Evolutionary conservation across 2,329 filamentous ascomycete species (phyloP), one percentile per base, ranked within the genome.

Genomic region (Diaporthe ilicicola): DNA sequence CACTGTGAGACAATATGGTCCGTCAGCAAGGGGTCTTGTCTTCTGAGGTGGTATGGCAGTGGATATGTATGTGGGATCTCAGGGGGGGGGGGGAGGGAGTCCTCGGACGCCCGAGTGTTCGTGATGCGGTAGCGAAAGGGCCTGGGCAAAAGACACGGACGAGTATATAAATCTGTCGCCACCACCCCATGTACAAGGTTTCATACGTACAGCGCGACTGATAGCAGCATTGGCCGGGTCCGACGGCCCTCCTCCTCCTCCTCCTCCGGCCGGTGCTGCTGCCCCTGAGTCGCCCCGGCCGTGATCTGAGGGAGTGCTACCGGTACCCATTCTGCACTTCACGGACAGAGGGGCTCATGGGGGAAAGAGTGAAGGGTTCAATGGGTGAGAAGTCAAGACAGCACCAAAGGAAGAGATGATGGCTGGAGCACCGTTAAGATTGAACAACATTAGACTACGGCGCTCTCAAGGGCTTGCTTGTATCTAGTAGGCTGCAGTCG

Each of bases 1-100:
- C 81, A 82, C 81, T 82, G 59, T 48, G 69, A 48, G 44, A 29
- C 34, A 17, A 50, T 54, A 50, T 54, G 37, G 44, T 13, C 42
- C 42, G 42, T 62, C 27, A 62, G 59, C 59, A 48, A 62, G 42
- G 59, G 51, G 51, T 54, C 51, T 54, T 34, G 42, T 29, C 17
- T 13, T 48, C 12, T 48, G 42, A 62, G 59, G 59, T 62, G 59
- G 59, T 62, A 62, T 62, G 46, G 39, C 59, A 27, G 59, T 62
- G 59, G 59, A 37, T 62, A 62, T 62, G 24, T 19, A 46, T n/a
- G 37, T 10, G 22, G 39, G 17, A 44, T n/a, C 17, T n/a, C 46
- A 34, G 32, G 32, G 32, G 32, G n/a, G n/a, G n/a, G n/a, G n/a
- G n/a, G n/a, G n/a, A 32, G 59, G 55, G 59, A n/a, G 53, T 66